Evolutionary conservation across 2,329 filamentous ascomycete species (phyloP), one percentile per base, ranked within the genome.

Genomic region (Canariomyces notabilis): DNA sequence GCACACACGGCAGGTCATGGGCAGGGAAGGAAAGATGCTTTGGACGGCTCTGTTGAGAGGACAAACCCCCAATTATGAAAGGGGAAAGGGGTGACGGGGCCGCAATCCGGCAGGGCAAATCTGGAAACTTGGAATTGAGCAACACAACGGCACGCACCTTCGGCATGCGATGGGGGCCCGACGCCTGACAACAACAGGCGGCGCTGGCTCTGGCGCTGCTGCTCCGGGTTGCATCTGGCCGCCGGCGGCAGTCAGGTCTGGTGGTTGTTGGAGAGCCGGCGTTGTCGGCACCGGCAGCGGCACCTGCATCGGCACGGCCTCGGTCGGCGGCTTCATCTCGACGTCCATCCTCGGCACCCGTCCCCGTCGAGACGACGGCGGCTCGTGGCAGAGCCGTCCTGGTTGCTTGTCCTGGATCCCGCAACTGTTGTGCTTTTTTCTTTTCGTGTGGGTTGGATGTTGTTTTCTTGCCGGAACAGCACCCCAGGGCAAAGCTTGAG

Each of bases 141-240:
- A n/a, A 48, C 35, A 34, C n/a, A 44, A n/a, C n/a, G 5, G 37
- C 52, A 60, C 66, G 51, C 61, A 76, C 74, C 73, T 73, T 62
- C 72, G 67, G 56, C 75, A 78, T 46, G 75, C 75, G 56, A 77
- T 74, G 20, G 72, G 67, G 32, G 74, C 71, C 59, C 72, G 67
- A 41, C 74, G 70, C 59, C 74, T 76, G 57, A 75, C 68, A 36
- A 49, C 46, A 15, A 37, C 16, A 14, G 32, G 23, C 18, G 38
- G 41, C 36, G 37, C 12, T 21, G 40, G 8, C 11, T 37, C 36
- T 42, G 38, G 41, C 36, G 37, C 12, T 21, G 40, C 11, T 14
- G 37, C 36, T 42, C 9, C 38, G 26, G 47, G 38, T 22, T 49
- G 40, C 20, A 38, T 20, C 36, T 46, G 41, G 26, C 26, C n/a